Evolutionary conservation across 2,329 filamentous ascomycete species (phyloP).

Genomic region (Falciphora oryzae): DNA sequence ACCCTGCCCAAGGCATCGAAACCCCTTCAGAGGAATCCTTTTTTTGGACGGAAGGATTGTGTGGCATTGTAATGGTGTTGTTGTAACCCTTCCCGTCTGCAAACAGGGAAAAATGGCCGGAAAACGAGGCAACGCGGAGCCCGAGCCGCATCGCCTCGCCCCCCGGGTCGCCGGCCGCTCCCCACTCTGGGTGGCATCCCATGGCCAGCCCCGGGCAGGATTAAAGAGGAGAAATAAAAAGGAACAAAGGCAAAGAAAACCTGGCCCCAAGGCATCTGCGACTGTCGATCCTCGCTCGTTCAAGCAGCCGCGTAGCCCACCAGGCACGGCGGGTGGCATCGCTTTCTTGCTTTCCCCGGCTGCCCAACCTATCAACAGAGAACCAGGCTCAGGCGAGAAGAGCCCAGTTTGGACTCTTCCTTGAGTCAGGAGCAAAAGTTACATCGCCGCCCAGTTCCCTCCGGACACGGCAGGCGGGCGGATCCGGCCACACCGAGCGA

Average conservation of each 20-base stretch:
- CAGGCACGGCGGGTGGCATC: too few species aligned
- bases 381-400: too few species aligned
- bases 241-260: background rate
- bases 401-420: too few species aligned
- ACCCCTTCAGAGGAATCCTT: background rate
- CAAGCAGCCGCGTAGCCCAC: background rate
- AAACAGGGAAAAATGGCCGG: background rate
- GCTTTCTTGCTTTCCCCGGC: background rate
- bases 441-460: background rate
- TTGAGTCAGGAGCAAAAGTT: background rate
- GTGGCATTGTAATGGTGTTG: too few species aligned
- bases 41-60: background rate
- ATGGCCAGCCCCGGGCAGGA: background rate
- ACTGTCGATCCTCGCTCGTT: background rate
- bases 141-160: background rate
- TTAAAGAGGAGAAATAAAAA: background rate
- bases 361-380: background rate
- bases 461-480: too few species aligned
- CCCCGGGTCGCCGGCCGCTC: background rate
- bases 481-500: background rate
- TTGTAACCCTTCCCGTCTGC: background rate
- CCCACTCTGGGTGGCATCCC: background rate
- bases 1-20: too few species aligned
- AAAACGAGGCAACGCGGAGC: background rate
- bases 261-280: too few species aligned